A percentile compares a stretch with the other conserved stretches of the same genome.
These are phyloP conservation scores for Physaria fendleri DNA, from an alignment of 345 rosid species.

Conservation along the genomic window DNA sequence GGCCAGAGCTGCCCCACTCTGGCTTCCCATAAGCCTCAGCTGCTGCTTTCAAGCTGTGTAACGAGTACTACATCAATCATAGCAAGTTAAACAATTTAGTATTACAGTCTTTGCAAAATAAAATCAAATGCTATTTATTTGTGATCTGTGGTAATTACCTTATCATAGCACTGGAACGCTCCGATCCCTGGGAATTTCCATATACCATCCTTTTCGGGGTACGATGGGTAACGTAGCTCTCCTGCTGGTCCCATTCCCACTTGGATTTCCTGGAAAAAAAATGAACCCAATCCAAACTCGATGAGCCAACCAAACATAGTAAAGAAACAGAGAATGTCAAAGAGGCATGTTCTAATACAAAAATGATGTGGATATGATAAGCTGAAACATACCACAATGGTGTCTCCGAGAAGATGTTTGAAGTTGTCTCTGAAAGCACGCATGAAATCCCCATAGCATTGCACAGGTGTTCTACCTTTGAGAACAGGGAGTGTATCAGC, in stretches of 20 bases:
- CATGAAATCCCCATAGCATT: constrained; percentile 93
- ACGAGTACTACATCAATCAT: constrained; percentile 55
- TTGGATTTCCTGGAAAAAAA: constrained; percentile 84
- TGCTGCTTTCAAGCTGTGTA: constrained; percentile 77
- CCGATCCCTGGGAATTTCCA: constrained; percentile 99
- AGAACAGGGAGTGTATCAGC: constrained; percentile 84
- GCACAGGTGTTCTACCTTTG: constrained; percentile 84
- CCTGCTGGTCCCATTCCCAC: constrained; percentile 99
- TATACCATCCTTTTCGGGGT: constrained; percentile 75
- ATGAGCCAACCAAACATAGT: too few relatives aligned
- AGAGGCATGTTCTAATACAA: not conserved
- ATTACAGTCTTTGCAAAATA: not conserved
- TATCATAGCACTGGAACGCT: constrained; percentile 95
- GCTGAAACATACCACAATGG: constrained; percentile 63
- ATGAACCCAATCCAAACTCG: too few relatives aligned
- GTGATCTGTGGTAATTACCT: constrained; percentile 34
- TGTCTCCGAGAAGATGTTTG: constrained; percentile 71
- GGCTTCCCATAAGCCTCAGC: constrained; percentile 86
- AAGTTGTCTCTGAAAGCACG: constrained; percentile 84
- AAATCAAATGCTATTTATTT: not conserved
- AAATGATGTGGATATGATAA: not conserved
- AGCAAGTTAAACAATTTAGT: constrained; percentile 5
- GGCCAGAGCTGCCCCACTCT: constrained; percentile 94
- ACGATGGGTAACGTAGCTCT: constrained; percentile 89
- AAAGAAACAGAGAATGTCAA: not conserved